Evolutionary conservation across 176 grass and related monocot genomes (phyloP).

Genomic region (Rhipidocladum racemiflorum): DNA sequence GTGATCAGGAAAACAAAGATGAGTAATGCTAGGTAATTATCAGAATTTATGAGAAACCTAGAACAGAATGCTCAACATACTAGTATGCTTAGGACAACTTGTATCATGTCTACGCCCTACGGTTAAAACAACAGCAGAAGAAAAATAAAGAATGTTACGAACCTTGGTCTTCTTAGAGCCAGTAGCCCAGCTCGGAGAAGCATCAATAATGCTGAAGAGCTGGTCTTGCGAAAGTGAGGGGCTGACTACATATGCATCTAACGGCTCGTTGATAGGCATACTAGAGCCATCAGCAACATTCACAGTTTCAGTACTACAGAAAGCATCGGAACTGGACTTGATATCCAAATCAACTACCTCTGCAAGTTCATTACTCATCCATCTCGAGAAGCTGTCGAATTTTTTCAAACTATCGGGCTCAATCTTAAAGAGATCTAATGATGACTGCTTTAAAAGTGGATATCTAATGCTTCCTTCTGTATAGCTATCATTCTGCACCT

Average conservation of each 20-base stretch:
- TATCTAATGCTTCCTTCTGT: conserved; percentile 37
- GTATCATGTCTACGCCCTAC: background rate
- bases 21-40: background rate
- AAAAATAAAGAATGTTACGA: background rate
- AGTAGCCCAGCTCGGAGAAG: conserved; percentile 82
- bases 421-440: conserved; percentile 58
- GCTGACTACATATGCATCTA: conserved; percentile 72
- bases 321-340: conserved; percentile 74
- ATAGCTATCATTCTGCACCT: conserved; percentile 36
- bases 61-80: conserved; percentile 10
- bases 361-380: conserved; percentile 89
- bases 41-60: background rate
- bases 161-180: conserved; percentile 64
- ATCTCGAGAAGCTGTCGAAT: conserved; percentile 93
- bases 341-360: conserved; percentile 78
- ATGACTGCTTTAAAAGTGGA: conserved; percentile 66
- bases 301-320: conserved; percentile 64
- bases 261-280: conserved; percentile 68
- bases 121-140: background rate
- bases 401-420: conserved; percentile 86
- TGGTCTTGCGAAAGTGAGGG: conserved; percentile 93
- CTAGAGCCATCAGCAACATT: conserved; percentile 59
- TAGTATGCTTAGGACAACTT: background rate
- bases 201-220: conserved; percentile 97
- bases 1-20: conserved; percentile 12